phyloP scores from a whole-genome alignment of 2,329 filamentous ascomycete genomes.

The Dissoconium aciculare region DNA sequence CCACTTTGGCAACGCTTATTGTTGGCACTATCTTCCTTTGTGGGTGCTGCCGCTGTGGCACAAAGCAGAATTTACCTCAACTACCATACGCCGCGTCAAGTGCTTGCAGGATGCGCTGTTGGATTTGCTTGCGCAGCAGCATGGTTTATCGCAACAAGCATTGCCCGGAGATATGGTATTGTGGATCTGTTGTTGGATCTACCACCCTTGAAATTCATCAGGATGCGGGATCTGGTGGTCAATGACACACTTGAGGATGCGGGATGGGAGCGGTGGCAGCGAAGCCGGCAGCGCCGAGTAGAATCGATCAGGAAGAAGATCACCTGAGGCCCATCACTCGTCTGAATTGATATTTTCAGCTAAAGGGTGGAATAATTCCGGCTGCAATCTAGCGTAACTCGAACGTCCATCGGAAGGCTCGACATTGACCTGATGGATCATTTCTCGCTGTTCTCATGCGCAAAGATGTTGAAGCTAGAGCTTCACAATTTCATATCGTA shows the following conservation, averaged over 20 bases:
- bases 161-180: constrained; percentile 51
- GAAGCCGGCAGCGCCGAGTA: constrained; percentile 5
- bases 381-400: no score
- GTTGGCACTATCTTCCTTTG: constrained; percentile 30
- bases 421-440: no score
- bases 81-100: constrained; percentile 83
- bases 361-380: no score
- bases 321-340: no score
- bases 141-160: constrained; percentile 66
- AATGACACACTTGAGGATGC: constrained; percentile 81
- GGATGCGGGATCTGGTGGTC: constrained; percentile 69
- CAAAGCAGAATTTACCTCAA: constrained; percentile 77
- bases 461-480: no score
- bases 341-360: no score
- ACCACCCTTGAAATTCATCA: constrained; percentile 47
- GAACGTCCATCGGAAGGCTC: no score
- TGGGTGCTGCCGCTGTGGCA: constrained; percentile 42
- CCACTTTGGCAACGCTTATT: constrained; percentile 45
- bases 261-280: constrained; percentile 85
- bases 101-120: constrained; percentile 60
- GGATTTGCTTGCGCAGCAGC: constrained; percentile 54
- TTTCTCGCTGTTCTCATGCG: no score
- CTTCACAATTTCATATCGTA: no score
- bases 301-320: no score
- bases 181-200: constrained; percentile 58